phyloP scores from a whole-genome alignment of 495 filamentous ascomycete species.

The Venustampulla echinocandica region DNA sequence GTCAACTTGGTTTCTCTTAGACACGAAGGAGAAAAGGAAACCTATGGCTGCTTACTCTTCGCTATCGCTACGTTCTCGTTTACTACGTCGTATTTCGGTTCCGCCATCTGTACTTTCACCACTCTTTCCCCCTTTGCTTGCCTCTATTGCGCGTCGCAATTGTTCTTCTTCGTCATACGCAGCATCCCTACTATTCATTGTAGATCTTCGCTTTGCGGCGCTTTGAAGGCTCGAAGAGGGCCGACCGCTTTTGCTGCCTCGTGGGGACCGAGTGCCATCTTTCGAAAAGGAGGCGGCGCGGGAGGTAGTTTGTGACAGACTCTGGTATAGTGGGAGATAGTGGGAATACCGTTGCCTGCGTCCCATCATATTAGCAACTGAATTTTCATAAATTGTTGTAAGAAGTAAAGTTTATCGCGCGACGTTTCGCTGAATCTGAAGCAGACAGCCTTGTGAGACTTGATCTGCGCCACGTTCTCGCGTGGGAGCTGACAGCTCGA shows the following conservation, averaged over 20 bases:
- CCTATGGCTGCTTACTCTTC: slow-evolving; percentile 74
- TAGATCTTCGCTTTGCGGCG: slow-evolving; percentile 85
- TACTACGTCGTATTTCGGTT: slow-evolving; percentile 51
- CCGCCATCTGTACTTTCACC: slow-evolving; percentile 39
- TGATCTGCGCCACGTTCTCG: slow-evolving; percentile 38
- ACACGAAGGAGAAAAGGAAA: too few species aligned
- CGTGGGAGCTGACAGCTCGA: slow-evolving; percentile 36
- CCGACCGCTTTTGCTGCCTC: slow-evolving; percentile 41
- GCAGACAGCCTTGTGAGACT: slow-evolving; percentile 34
- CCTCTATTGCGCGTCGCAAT: slow-evolving; percentile 81
- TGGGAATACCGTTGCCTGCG: slow-evolving; percentile 47
- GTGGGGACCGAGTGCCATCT: slow-evolving; percentile 41
- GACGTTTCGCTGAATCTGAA: slow-evolving; percentile 5
- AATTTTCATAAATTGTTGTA: slow-evolving; percentile 1
- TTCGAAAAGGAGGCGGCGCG: slow-evolving; percentile 51
- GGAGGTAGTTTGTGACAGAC: slow-evolving; percentile 34
- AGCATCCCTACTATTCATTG: slow-evolving; percentile 94
- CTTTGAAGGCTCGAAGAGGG: slow-evolving; percentile 35
- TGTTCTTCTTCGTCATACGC: slow-evolving; percentile 94
- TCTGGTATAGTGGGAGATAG: slow-evolving; percentile 44
- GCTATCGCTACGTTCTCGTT: slow-evolving; percentile 82
- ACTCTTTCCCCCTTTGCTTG: slow-evolving; percentile 67
- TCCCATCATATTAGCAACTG: slow-evolving; percentile 20
- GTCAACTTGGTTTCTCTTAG: background rate
- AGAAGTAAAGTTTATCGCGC: slow-evolving; percentile 5